Evolutionary conservation across 2,329 filamentous ascomycete genomes (phyloP), one percentile per base, ranked within the genome.

Genomic region (Fusarium aywerte): DNA sequence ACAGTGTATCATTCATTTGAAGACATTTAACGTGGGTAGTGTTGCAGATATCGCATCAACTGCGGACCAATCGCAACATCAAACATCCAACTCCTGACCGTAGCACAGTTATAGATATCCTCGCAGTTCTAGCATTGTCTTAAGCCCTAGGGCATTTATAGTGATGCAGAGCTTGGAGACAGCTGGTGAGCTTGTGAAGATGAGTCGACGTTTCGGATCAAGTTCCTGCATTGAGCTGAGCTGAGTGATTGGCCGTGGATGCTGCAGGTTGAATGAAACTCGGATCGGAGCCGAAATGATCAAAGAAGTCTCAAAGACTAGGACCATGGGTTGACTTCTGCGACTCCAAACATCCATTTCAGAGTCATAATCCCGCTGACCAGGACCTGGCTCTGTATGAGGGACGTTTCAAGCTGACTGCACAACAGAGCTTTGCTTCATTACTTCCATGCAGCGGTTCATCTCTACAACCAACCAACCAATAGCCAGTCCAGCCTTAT

Each of bases 391-490:
- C 42, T 43, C 29, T 65, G 62, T 62, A 42, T 65, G 65, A 67
- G 58, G 45, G 51, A 48, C 45, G 65, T 68, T 68, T 68, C 65
- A 60, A 65, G 32, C 45, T 27, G 45, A 49, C 45, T 48, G 45
- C 45, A 35, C 50, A 47, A 21, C 20, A 42, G 27, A 33, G 42
- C 27, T 25, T n/a, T 44, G 50, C 47, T 53, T 65, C 52, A 43
- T 58, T 54, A 47, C 57, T 64, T 40, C 48, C 33, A 63, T 64
- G 59, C 60, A 58, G 29, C 29, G 35, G 31, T 43, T 40, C 58
- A 57, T 65, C 56, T 59, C 53, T 52, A 43, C 62, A 63, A 58
- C 57, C 55, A 53, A 42, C 27, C 44, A 35, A 13, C 29, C 58
- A 31, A 21, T 27, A 63, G 50, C 48, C 57, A 70, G 63, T 58